Evolutionary conservation across 78 protist genomes (phyloP), one percentile per base, ranked within the genome.

Genomic region (Diacronema lutheri): DNA sequence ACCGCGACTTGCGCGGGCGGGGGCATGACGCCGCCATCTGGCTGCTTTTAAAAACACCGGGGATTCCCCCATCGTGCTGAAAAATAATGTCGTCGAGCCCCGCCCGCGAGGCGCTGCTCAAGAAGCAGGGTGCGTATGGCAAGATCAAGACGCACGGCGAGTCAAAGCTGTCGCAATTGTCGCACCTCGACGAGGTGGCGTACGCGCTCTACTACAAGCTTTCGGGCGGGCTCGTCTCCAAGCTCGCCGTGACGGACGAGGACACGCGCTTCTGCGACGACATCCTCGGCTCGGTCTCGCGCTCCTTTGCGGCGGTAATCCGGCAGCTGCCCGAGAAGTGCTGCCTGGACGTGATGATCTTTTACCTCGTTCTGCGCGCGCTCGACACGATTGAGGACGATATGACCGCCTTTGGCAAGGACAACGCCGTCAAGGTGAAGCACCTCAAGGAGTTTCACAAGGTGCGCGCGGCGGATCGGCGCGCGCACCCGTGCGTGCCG

Each of bases 371-470:
- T 29, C 91, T 97, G 57, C 89, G 99, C 40, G 99, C 94, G 21
- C 91, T 97, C 46, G 99, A 97, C 85, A 95, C 98, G 19, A 83
- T 97, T 35, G 99, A 96, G 89, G 98, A 96, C 80, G 98, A 96
- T 68, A 95, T 93, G 85, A 86, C 87, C 38, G 65, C 93, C 10
- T 68, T 88, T 44, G 50, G 50, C 65, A 44, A 79, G 23, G 85
- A 40, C 40, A 26, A 56, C 61, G 78, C 10, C 82, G 78, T 11
- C 76, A 89, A 85, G 91, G 50, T 78, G 46, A 88, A 29, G 66
- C 90, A 25, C 55, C 87, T 91, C 66, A 69, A 0, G 65, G 65
- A 7, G 38, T 92, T 95, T 73, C 90, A 87, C 86, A 40, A 86
- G 38, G 50, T 44, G 50, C n/a, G n/a, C n/a, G n/a, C n/a, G n/a